Base-by-base conservation (phyloP, 345 rosid genomes). In the Corymbia maculata region DNA sequence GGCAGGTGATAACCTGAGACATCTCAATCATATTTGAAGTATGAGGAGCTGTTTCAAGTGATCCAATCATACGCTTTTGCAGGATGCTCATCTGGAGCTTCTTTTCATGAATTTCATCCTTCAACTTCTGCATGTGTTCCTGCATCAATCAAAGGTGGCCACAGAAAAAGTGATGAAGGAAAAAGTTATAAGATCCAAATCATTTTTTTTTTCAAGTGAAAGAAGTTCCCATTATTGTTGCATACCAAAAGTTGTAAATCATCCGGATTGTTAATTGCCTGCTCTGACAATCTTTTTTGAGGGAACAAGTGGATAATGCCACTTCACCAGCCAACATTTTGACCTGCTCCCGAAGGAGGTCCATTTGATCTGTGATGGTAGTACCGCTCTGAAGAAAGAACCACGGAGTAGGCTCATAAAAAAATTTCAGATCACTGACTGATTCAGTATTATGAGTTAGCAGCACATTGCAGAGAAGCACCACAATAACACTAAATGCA, bases 251-350 rank as follows among this genome's bases (percentile, higher is more conserved):
- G 91, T 70, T 91, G 91, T 55, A 87, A 91, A 92, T 94, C 92
- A 85, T 91, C 95, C 16, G 97, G 94, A 86, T 89, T 91, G 52
- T 91, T 86, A 42, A 90, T 90, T 13, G 89, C 94, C 91, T 93
- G 92, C 89, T 94, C 96, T 13, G 91, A 93, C 86, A 95, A 90
- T 89, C 97, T 92, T 91, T n/a, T n/a, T 95, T 95, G 89, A 95
- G 89, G 86, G 96, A 91, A 89, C 97, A 94, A 52, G 92, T 92
- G 59, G 92, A 93, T 87, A 94, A 92, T 68, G 97, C 97, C 88
- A 95, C 93, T 89, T 95, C 97, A 79, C 94, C 97, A 17, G 96
- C 96, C 89, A 95, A 91, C 95, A 94, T 90, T 90, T 95, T 95
- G 90, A 94, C 91, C 89, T 95, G 97, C 94, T 95, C 97, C 44